phyloP scores from a whole-genome alignment of 2,329 filamentous ascomycete species.

The Diplocarpon mali region DNA sequence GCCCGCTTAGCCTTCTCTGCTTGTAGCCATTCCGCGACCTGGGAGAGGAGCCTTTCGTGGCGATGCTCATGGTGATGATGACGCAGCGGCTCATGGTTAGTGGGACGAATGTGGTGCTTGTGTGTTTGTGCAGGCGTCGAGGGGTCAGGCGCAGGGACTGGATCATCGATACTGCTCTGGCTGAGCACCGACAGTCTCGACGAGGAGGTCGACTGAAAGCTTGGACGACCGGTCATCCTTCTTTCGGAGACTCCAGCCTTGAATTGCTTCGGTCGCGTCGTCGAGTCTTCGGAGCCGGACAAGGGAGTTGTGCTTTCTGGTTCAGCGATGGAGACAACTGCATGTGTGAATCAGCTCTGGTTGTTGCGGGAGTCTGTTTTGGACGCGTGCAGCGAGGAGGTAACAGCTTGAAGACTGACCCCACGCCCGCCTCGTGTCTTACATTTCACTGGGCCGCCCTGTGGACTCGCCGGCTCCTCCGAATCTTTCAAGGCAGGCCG shows the following conservation, averaged over 20 bases:
- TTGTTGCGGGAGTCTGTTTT: background rate
- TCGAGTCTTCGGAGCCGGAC: conserved; percentile 14
- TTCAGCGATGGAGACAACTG: conserved; percentile 27
- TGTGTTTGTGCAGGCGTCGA: conserved; percentile 1
- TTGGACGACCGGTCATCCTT: conserved; percentile 21
- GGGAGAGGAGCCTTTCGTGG: conserved; percentile 49
- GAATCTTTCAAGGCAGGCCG: conserved; percentile 19
- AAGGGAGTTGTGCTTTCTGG: conserved; percentile 15
- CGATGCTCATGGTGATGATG: conserved; percentile 25
- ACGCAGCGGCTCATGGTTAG: conserved; percentile 1
- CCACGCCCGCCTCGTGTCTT: conserved; percentile 2
- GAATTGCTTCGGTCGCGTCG: conserved; percentile 20
- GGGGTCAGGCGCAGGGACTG: conserved; percentile 7
- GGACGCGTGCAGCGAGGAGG: conserved; percentile 2
- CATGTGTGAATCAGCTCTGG: conserved; percentile 2
- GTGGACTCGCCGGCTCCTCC: conserved; percentile 17
- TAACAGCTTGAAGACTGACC: background rate
- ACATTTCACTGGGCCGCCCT: conserved; percentile 23
- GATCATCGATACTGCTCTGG: conserved; percentile 21
- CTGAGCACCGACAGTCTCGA: conserved; percentile 19
- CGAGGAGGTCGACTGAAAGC: conserved; percentile 13
- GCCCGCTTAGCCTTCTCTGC: conserved; percentile 62
- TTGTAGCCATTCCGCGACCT: conserved; percentile 76
- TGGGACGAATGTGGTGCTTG: conserved; percentile 14
- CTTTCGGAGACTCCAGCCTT: conserved; percentile 15